These are phyloP conservation scores for Helianthus annuus DNA, from an alignment of 129 eudicot genomes.

Conservation along the genomic window HanXRQr2.0-SUNRISE NC_035440.2:120920323-120920822, in stretches of 20 bases:
- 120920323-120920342: constrained; percentile 67
- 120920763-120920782: constrained; percentile 38
- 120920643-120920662: constrained; percentile 77
- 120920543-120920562: constrained; percentile 98
- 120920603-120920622: constrained; percentile 83
- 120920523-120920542: constrained; percentile 90
- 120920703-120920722: constrained; percentile 54
- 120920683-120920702: constrained; percentile 75
- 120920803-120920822: neutral
- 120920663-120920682: constrained; percentile 89
- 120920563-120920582: constrained; percentile 78
- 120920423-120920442: constrained; percentile 75
- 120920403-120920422: constrained; percentile 99
- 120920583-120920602: constrained; percentile 75
- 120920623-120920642: constrained; percentile 91
- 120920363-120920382: constrained; percentile 86
- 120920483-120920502: constrained; percentile 79
- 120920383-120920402: constrained; percentile 99
- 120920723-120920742: constrained; percentile 69
- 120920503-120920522: constrained; percentile 96
- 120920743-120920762: constrained; percentile 21
- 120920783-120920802: neutral
- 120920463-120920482: constrained; percentile 80
- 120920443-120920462: constrained; percentile 90
- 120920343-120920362: constrained; percentile 82